Conservation (phyloP, 768 basidiomycete species). For the Suillus sp. region DNA sequence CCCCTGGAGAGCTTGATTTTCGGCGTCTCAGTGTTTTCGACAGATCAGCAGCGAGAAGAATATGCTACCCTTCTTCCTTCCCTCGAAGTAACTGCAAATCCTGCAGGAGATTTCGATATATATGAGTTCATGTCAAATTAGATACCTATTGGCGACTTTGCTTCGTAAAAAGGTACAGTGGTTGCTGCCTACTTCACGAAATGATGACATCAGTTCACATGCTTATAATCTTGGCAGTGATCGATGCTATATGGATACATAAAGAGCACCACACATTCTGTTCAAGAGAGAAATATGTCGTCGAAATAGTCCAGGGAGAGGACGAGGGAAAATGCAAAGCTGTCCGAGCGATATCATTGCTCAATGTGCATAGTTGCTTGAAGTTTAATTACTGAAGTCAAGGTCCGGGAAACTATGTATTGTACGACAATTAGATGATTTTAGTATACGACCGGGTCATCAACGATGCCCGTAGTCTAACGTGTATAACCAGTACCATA, state of each 20-base stretch:
- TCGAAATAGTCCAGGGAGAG: not conserved
- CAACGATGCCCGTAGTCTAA: not conserved
- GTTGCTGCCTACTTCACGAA: not conserved
- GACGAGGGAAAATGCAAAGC: not conserved
- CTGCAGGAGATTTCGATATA: no score
- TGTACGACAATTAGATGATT: not conserved
- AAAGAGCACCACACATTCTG: not conserved
- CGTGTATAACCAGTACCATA: not conserved
- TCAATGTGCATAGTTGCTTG: not conserved
- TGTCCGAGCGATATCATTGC: not conserved
- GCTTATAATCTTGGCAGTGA: not conserved
- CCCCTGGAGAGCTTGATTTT: conserved; percentile 16
- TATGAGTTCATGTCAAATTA: no score
- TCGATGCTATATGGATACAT: not conserved
- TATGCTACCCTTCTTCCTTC: not conserved
- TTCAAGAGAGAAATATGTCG: not conserved
- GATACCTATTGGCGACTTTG: not conserved
- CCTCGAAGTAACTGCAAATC: not conserved
- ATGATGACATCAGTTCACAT: not conserved
- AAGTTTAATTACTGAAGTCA: not conserved
- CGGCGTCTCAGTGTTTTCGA: not conserved
- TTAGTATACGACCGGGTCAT: no score
- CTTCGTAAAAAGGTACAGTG: not conserved
- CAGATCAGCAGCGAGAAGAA: not conserved
- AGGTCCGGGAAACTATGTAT: not conserved